Evolutionary conservation across 2,329 filamentous ascomycete genomes (phyloP), one percentile per base, ranked within the genome.

Genomic region (Salinomyces thailandicus): DNA sequence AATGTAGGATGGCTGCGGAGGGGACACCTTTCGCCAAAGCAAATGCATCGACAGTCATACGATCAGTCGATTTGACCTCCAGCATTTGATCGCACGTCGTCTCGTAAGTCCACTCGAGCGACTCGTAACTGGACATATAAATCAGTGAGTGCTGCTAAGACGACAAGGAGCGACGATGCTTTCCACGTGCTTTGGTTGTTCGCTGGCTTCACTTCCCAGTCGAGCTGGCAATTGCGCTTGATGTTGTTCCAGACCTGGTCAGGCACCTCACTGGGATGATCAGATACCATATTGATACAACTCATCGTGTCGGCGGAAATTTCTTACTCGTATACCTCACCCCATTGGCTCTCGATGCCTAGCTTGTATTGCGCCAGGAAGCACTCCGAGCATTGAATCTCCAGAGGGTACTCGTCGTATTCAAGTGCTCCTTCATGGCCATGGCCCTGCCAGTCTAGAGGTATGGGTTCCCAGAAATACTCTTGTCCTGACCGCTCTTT

Each of bases 371-470:
- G 18, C 16, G 16, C 14, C 5, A 34, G 32, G 18, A 34, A 34
- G 17, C 32, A 34, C 12, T 20, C 18, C 13, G 32, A 34, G 32
- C 32, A 34, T 18, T 34, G 32, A 3, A 34, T 34, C 32, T 34
- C 14, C n/a, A 26, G 13, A 3, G 32, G 32, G 14, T 24, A 34
- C 19, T 34, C 32, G 12, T 34, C 32, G 9, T 26, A 34, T n/a
- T 34, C 19, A 8, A 34, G 19, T 11, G 32, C 18, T 3, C 12
- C 18, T 1, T 18, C n/a, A 18, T 20, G 19, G 3, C 18, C 32
- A 15, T 34, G 19, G 17, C 30, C 30, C 17, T 18, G 30, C 30
- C 30, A 32, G 2, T 18, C 30, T 16, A 9, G 14, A 9, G 30
- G 17, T 5, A 32, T 17, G 18, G 30, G 30, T 11, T 32, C 30